These are phyloP conservation scores for Helicocarpus griseus DNA, from an alignment of 2,329 filamentous ascomycete genomes.

Conservation along the genomic window DNA sequence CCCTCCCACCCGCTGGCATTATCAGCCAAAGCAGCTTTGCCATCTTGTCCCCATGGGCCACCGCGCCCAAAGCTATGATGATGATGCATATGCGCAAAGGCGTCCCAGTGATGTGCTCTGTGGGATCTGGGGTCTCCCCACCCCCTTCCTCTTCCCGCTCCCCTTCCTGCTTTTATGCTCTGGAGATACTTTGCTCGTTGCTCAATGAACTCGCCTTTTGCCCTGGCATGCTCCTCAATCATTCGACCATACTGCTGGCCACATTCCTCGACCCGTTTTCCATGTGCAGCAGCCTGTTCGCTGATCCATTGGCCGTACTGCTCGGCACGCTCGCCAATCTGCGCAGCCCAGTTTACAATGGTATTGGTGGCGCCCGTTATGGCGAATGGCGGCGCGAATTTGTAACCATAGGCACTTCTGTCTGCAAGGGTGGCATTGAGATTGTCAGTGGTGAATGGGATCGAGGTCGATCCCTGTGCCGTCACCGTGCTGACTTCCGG, in stretches of 20 bases:
- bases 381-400: conserved; percentile 9
- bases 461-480: background rate
- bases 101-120: background rate
- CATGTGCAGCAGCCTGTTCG: conserved; percentile 26
- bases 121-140: background rate
- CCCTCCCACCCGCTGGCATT: conserved; percentile 1
- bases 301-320: conserved; percentile 31
- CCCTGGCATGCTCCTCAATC: conserved; percentile 30
- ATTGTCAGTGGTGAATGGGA: conserved; percentile 2
- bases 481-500: background rate
- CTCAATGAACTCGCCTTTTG: conserved; percentile 29
- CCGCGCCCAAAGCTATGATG: background rate
- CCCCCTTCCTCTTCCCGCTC: background rate
- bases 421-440: conserved; percentile 6
- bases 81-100: background rate
- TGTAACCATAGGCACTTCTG: conserved; percentile 14
- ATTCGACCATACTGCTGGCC: conserved; percentile 28
- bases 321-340: conserved; percentile 28
- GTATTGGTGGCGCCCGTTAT: conserved; percentile 12
- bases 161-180: conserved; percentile 18
- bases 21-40: no score
- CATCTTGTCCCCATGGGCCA: background rate
- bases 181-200: conserved; percentile 25
- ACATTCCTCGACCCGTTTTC: conserved; percentile 24
- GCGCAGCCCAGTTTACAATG: conserved; percentile 21